Base-by-base conservation (phyloP, 2,329 filamentous ascomycete genomes). In the Penicillium sclerotigenum region DNA sequence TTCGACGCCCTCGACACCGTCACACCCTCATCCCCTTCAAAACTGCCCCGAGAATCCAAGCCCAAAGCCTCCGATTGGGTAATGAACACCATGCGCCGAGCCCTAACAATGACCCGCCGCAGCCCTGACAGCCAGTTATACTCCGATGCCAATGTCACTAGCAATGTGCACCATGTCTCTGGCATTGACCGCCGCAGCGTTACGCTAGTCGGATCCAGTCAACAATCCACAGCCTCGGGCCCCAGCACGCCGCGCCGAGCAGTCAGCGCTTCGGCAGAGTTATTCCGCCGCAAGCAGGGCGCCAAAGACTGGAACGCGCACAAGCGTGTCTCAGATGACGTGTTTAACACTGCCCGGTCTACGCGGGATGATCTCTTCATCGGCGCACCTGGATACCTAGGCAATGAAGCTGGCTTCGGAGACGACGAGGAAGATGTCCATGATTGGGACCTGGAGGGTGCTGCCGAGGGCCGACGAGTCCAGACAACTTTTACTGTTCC, bases 401-500 rank as follows among this genome's bases (percentile, higher is more conserved):
- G 61, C 4, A 66, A 73, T n/a, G 69, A 66, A 10, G 57, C 59
- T n/a, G 59, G 54, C 0, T 54, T 56, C 16, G 62, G 61, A 5
- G 63, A 63, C 16, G 40, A 48, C 7, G 57, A 56, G 47, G 59
- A 51, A 33, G 53, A 55, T 41, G 31, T 55, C 18, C 24, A 71
- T 28, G 87, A 91, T 52, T 90, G 88, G 88, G 89, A 91, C 64
- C 84, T 92, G 37, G 89, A 92, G 70, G 80, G 82, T 53, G 88
- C 88, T 2, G 83, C 88, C 1, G 86, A 90, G 74, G 83, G 83
- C 56, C 77, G 88, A 22, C 79, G 89, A 9, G 88, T 92, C 58
- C 89, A 92, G 72, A 83, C 91, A 68, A 94, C 96, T 84, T 97
- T 96, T 73, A 97, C 93, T 0, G 91, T 97, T 58, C 93, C 94